A percentile compares a stretch with the other conserved stretches of the same genome.
These are phyloP conservation scores for Saturnispora besseyi DNA, from an alignment of 805 yeast species.

Conservation along the genomic window DNA sequence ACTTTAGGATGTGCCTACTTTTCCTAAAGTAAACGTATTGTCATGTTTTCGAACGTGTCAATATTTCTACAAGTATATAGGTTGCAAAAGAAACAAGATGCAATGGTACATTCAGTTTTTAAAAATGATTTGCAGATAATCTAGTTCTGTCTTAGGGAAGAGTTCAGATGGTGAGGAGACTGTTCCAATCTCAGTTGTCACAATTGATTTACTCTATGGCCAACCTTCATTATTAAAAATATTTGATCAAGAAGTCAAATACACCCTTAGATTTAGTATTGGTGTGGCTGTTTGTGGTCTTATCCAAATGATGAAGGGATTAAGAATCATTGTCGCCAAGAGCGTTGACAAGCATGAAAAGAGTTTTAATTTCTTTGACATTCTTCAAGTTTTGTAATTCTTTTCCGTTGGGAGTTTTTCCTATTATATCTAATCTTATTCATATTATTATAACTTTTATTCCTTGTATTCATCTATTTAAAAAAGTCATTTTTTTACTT, in stretches of 20 bases:
- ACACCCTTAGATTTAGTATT: slow-evolving; percentile 26
- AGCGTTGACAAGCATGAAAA: slow-evolving; percentile 32
- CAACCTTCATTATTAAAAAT: slow-evolving; percentile 17
- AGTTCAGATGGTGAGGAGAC: not conserved
- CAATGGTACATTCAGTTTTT: not conserved
- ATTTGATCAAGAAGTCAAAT: slow-evolving; percentile 28
- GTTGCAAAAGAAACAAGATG: slow-evolving; percentile 28
- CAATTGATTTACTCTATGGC: not conserved
- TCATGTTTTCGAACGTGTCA: slow-evolving; percentile 21
- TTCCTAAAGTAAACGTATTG: slow-evolving; percentile 37
- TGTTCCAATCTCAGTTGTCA: not conserved
- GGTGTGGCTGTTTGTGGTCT: slow-evolving; percentile 41
- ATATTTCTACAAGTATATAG: slow-evolving; percentile 27
- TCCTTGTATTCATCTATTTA: no score
- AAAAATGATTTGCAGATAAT: not conserved
- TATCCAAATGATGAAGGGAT: slow-evolving; percentile 37
- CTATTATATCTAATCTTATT: no score
- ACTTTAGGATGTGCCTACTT: slow-evolving; percentile 51
- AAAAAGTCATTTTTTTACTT: no score
- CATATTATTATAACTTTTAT: no score
- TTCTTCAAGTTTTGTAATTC: slow-evolving; percentile 57
- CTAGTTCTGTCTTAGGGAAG: not conserved
- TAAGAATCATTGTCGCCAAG: slow-evolving; percentile 39
- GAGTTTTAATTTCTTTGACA: slow-evolving; percentile 64
- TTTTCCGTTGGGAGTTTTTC: not conserved